Conservation (phyloP, 495 filamentous ascomycete species). For the Penicillium diatomitis region DNA sequence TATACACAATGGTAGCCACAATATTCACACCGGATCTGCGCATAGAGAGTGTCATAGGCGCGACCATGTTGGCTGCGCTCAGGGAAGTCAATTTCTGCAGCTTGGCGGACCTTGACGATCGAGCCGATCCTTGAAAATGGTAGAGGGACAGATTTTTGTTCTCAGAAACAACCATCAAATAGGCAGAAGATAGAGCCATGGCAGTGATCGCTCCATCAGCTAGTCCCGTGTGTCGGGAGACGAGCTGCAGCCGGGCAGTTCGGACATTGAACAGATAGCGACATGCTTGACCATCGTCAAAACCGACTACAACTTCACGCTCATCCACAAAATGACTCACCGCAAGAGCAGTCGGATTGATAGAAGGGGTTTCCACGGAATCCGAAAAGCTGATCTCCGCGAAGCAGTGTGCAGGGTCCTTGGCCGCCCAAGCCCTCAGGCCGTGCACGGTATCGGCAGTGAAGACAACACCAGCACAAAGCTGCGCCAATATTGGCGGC, state of each 20-base stretch:
- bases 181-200: slow-evolving; percentile 66
- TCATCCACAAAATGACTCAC: slow-evolving; percentile 33
- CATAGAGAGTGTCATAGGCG: slow-evolving; percentile 72
- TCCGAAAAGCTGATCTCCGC: slow-evolving; percentile 17
- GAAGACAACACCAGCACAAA: slow-evolving; percentile 66
- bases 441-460: slow-evolving; percentile 64
- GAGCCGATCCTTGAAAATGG: slow-evolving; percentile 33
- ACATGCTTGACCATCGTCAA: slow-evolving; percentile 63
- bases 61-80: slow-evolving; percentile 68
- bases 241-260: slow-evolving; percentile 30
- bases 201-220: slow-evolving; percentile 60
- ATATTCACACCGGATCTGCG: slow-evolving; percentile 50
- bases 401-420: slow-evolving; percentile 35
- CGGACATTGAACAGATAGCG: slow-evolving; percentile 51
- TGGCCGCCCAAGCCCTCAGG: slow-evolving; percentile 70
- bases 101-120: slow-evolving; percentile 12
- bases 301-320: slow-evolving; percentile 56
- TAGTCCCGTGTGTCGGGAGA: slow-evolving; percentile 46
- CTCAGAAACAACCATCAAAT: slow-evolving; percentile 67
- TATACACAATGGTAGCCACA: slow-evolving; percentile 78
- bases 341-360: slow-evolving; percentile 60
- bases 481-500: slow-evolving; percentile 56
- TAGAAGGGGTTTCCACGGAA: background rate
- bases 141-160: slow-evolving; percentile 69
- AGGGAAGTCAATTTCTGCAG: slow-evolving; percentile 68